Percentiles rank a stretch among this genome's conserved stretches.
Evolutionary conservation across 2,329 filamentous ascomycete genomes (phyloP).

Genomic region (Chrysoporthe austroafricana): DNA sequence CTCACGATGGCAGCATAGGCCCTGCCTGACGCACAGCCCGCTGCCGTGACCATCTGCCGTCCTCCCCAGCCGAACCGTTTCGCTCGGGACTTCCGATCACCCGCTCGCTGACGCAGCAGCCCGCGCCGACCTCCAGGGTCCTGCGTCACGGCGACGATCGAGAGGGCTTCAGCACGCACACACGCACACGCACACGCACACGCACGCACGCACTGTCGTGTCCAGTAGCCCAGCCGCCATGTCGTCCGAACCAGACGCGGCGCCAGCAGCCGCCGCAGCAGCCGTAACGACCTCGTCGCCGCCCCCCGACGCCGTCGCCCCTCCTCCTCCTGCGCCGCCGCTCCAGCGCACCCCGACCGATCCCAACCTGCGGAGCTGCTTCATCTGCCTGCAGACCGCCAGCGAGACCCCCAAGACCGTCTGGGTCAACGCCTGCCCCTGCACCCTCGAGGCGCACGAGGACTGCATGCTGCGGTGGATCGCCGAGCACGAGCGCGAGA

Average conservation of each 20-base stretch:
- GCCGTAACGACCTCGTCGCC: slow-evolving; percentile 6
- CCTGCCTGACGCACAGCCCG: neutral
- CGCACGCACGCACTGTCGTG: neutral
- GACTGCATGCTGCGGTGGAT: slow-evolving; percentile 90
- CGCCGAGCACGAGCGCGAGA: slow-evolving; percentile 77
- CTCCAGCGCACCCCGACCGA: slow-evolving; percentile 27
- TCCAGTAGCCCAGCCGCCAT: neutral
- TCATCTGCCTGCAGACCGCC: slow-evolving; percentile 65
- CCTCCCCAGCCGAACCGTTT: neutral
- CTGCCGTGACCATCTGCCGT: slow-evolving; percentile 3
- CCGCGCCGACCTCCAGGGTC: neutral
- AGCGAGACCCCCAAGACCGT: slow-evolving; percentile 50
- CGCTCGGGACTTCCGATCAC: neutral
- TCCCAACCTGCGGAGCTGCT: slow-evolving; percentile 53
- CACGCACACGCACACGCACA: neutral
- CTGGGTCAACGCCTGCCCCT: slow-evolving; percentile 91
- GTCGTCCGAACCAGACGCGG: slow-evolving; percentile 14
- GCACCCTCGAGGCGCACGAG: slow-evolving; percentile 89
- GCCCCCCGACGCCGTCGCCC: neutral
- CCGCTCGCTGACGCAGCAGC: slow-evolving; percentile 2
- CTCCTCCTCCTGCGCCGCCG: neutral
- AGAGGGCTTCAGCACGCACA: neutral
- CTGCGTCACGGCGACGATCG: neutral
- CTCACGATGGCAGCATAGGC: slow-evolving; percentile 3
- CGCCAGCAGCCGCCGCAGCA: slow-evolving; percentile 8